Evolutionary conservation across 129 eudicot genomes (phyloP), one percentile per base, ranked within the genome.

Genomic region (Glebionis coronaria): DNA sequence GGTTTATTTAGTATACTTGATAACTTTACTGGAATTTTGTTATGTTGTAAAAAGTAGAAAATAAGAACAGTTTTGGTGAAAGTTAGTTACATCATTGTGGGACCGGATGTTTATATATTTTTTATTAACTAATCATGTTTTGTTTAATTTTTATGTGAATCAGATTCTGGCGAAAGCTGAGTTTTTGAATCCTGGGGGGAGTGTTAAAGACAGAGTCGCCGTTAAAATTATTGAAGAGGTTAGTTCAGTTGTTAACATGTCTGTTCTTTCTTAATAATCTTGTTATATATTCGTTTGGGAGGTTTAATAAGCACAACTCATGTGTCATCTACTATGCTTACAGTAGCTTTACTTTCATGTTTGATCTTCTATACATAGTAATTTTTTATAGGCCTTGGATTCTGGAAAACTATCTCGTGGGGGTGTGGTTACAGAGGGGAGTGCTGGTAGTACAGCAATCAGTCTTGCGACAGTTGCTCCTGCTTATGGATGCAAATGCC

Each of bases 361-460:
- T 35, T 16, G 28, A 49, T 45, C 3, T 44, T 58, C 53, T 47
- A 45, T 35, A n/a, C n/a, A n/a, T n/a, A n/a, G n/a, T n/a, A 35
- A 35, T 29, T 16, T 12, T 67, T 20, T 44, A 12, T 75, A 93
- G 99, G 97, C 99, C 44, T 72, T 93, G 63, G 86, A 85, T 74
- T 81, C 80, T 47, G 97, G 95, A 75, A 73, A 72, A 56, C 81
- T 93, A 70, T 61, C 84, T 72, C 82, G 67, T 71, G 95, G 99
- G 38, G 99, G 99, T 61, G 88, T 93, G 20, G 92, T 93, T 64
- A 93, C 98, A 47, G 98, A 93, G 65, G 98, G 98, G 31, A 93
- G 98, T 75, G 98, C 98, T n/a, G 98, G 98, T 55, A 93, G 98
- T 84, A 93, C 98, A 18, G 99, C 99, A 42, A 93, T 93, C 53